Evolutionary conservation across 163 green algal genomes (phyloP).

Genomic region (Scenedesmus sp.): DNA sequence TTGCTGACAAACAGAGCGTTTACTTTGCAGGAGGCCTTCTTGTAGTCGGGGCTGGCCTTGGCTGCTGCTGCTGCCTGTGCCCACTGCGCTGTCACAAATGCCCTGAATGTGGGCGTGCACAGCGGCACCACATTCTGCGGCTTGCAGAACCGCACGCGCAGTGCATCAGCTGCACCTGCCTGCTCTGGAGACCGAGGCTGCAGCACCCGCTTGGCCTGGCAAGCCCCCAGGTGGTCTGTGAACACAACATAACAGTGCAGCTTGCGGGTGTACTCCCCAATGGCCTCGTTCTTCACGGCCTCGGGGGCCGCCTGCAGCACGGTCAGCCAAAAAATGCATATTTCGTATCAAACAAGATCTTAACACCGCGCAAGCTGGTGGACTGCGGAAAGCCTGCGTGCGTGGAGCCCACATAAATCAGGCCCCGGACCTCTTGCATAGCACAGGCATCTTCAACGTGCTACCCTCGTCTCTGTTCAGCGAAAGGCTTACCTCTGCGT

Average conservation of each 20-base stretch:
- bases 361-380: background rate
- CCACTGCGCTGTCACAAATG: conserved; percentile 53
- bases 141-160: conserved; percentile 53
- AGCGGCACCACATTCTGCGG: conserved; percentile 45
- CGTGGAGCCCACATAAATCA: background rate
- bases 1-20: conserved; percentile 59
- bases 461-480: too few relatives aligned
- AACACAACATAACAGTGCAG: conserved; percentile 61
- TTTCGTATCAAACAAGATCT: background rate
- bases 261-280: background rate
- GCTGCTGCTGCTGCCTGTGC: conserved; percentile 36
- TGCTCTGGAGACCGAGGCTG: conserved; percentile 12
- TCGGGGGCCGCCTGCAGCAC: conserved; percentile 49
- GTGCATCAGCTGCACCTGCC: background rate
- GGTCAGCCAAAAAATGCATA: background rate
- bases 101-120: conserved; percentile 53
- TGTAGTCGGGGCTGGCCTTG: conserved; percentile 52
- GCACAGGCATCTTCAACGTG: background rate
- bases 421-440: background rate
- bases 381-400: background rate
- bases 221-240: conserved; percentile 50
- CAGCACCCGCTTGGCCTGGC: conserved; percentile 43
- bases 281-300: conserved; percentile 33
- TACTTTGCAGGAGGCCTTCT: conserved; percentile 51
- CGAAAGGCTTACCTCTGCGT: conserved; percentile 44